Evolutionary conservation across 1,284 basidiomycete genomes (phyloP).

Genomic region (Abortiporus biennis): DNA sequence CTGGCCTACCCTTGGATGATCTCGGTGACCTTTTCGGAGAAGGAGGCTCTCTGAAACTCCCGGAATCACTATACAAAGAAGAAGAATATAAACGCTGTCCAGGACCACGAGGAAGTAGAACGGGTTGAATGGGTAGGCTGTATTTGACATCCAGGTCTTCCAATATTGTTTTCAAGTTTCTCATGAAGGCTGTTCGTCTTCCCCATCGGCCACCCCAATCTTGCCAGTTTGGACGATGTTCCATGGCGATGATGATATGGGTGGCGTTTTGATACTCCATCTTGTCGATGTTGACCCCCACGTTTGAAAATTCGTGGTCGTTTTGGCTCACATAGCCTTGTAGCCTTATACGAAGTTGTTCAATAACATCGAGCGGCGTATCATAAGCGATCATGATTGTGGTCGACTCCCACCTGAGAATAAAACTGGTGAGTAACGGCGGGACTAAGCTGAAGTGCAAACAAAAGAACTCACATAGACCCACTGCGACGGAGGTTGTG

Average conservation of each 20-base stretch:
- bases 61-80: too few relatives aligned
- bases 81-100: too few relatives aligned
- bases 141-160: constrained; percentile 72
- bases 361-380: constrained; percentile 63
- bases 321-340: constrained; percentile 60
- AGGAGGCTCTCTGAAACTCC: too few relatives aligned
- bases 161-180: constrained; percentile 58
- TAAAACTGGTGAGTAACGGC: constrained; percentile 10
- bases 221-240: constrained; percentile 83
- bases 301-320: constrained; percentile 68
- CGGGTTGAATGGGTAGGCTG: constrained; percentile 65
- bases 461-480: constrained; percentile 46
- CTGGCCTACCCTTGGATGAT: too few relatives aligned
- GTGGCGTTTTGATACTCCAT: constrained; percentile 76
- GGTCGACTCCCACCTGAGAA: constrained; percentile 70
- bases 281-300: constrained; percentile 60
- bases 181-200: constrained; percentile 68
- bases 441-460: constrained; percentile 22
- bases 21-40: too few relatives aligned
- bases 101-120: constrained; percentile 47
- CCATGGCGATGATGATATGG: constrained; percentile 62
- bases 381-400: constrained; percentile 57
- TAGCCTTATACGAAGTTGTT: constrained; percentile 57
- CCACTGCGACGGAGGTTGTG: constrained; percentile 73
- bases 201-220: constrained; percentile 80